Conservation (phyloP, 371 early-diverging fungal genomes). For the Mucor indicus region DNA sequence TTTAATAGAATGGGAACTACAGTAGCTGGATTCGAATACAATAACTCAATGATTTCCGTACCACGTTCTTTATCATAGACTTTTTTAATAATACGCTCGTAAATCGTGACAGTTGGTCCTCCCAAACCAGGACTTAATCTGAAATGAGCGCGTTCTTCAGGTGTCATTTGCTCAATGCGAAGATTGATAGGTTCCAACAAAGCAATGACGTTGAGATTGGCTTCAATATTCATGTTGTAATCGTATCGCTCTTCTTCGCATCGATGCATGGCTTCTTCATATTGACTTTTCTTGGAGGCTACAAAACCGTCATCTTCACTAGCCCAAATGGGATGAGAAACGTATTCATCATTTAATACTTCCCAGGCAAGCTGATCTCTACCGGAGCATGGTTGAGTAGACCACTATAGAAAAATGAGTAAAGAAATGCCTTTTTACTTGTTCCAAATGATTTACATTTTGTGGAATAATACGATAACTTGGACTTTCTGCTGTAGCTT, state of each 20-base stretch:
- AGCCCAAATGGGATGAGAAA: conserved; percentile 93
- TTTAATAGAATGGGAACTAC: conserved; percentile 95
- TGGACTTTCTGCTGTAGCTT: conserved; percentile 49
- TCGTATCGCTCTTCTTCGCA: conserved; percentile 97
- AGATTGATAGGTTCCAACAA: conserved; percentile 83
- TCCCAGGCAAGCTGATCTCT: conserved; percentile 88
- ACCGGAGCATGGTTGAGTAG: conserved; percentile 73
- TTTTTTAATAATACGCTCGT: conserved; percentile 85
- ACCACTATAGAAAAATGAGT: conserved; percentile 45
- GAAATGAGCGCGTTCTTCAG: conserved; percentile 72
- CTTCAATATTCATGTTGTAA: conserved; percentile 94
- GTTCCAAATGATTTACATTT: conserved; percentile 44
- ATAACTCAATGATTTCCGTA: conserved; percentile 87
- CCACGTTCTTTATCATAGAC: conserved; percentile 89
- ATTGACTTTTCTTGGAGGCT: conserved; percentile 90
- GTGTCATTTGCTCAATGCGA: conserved; percentile 68
- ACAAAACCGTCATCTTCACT: conserved; percentile 95
- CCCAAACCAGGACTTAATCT: conserved; percentile 73
- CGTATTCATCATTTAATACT: conserved; percentile 95
- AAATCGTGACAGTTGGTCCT: conserved; percentile 83
- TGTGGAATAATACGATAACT: conserved; percentile 75
- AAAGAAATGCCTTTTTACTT: conserved; percentile 3
- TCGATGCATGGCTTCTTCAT: conserved; percentile 94
- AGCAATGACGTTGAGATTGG: conserved; percentile 85
- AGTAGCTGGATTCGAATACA: conserved; percentile 87